Conservation (phyloP, 1,139 yeast species). For the Blastobotrys petasosporus region DNA sequence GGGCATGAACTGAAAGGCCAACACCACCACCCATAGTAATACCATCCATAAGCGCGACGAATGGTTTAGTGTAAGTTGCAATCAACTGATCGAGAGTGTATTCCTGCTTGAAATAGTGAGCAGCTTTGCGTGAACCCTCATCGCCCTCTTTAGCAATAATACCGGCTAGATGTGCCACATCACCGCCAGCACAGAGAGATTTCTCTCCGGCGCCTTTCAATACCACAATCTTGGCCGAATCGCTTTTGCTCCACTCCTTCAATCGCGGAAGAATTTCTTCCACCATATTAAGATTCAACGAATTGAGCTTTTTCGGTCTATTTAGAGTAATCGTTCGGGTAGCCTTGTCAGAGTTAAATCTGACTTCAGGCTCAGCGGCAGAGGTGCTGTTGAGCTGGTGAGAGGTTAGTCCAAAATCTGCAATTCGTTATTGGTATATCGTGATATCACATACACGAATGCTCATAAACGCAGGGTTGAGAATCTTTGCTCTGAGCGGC, state of each 20-base stretch:
- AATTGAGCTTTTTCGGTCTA: conserved; percentile 78
- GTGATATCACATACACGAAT: not conserved
- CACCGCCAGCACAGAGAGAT: conserved; percentile 74
- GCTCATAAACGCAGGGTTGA: conserved; percentile 13
- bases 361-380: conserved; percentile 43
- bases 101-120: conserved; percentile 70
- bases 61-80: conserved; percentile 79
- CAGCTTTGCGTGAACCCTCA: conserved; percentile 37
- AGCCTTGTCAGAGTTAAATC: conserved; percentile 55
- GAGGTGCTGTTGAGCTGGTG: conserved; percentile 13
- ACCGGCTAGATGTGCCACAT: conserved; percentile 65
- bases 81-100: conserved; percentile 75
- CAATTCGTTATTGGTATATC: not conserved
- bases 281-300: conserved; percentile 77
- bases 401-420: not conserved
- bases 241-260: conserved; percentile 67
- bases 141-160: conserved; percentile 44
- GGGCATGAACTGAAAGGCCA: conserved; percentile 87
- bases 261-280: conserved; percentile 67
- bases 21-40: conserved; percentile 99
- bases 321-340: conserved; percentile 75
- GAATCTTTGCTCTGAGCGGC: conserved; percentile 32
- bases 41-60: conserved; percentile 80
- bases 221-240: conserved; percentile 57
- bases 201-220: conserved; percentile 58